phyloP scores from a whole-genome alignment of 2,329 filamentous ascomycete species.

The Neofusicoccum sp. region DNA sequence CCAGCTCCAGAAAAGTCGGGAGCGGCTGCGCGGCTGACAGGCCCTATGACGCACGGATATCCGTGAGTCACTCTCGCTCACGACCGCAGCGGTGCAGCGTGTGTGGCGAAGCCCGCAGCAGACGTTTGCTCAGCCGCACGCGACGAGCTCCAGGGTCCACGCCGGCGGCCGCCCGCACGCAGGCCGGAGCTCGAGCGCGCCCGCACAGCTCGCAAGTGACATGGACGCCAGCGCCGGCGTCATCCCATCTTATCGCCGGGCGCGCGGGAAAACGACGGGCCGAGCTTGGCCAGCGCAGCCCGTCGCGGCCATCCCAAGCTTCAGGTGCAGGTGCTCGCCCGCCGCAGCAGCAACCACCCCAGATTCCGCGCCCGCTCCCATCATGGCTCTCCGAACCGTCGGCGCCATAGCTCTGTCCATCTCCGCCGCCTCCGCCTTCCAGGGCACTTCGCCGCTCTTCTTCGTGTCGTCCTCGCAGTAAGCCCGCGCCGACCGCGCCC shows the following conservation, averaged over 20 bases:
- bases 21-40: not conserved
- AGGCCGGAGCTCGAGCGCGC: too few relatives aligned
- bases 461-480: conserved; percentile 83
- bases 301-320: conserved; percentile 23
- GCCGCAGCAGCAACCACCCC: conserved; percentile 22
- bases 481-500: not conserved
- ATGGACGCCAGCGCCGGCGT: not conserved
- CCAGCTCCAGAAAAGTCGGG: conserved; percentile 10
- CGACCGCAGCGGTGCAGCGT: not conserved
- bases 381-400: conserved; percentile 49
- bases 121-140: not conserved
- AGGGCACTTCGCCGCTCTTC: conserved; percentile 86
- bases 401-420: conserved; percentile 54
- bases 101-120: not conserved
- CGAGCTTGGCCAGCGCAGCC: conserved; percentile 23
- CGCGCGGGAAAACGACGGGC: conserved; percentile 23
- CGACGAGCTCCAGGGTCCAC: not conserved
- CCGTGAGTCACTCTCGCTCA: conserved; percentile 10
- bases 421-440: conserved; percentile 67
- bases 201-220: too few relatives aligned
- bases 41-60: conserved; percentile 15
- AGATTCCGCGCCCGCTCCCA: conserved; percentile 25
- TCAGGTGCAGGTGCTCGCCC: conserved; percentile 13
- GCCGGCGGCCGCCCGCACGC: not conserved
- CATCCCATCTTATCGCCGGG: conserved; percentile 18